Evolutionary conservation across 306 rosid species (phyloP).

Genomic region (Canavalia gladiata): DNA sequence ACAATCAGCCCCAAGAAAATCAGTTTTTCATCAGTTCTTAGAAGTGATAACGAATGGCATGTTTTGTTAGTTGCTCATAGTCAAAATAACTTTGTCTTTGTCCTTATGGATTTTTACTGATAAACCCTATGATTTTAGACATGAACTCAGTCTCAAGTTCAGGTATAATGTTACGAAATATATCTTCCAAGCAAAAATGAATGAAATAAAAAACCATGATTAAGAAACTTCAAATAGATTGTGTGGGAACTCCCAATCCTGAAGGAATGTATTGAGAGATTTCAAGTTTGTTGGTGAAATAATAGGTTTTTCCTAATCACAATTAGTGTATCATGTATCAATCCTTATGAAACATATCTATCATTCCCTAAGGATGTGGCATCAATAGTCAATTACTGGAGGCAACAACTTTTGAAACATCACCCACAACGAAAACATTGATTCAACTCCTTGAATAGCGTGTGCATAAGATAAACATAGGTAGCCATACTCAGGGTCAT

Average conservation of each 20-base stretch:
- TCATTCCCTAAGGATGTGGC: conserved; percentile 1
- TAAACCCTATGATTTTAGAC: not conserved
- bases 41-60: not conserved
- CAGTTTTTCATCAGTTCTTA: not conserved
- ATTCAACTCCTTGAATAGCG: conserved; percentile 13
- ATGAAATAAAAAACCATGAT: not conserved
- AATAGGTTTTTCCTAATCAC: conserved; percentile 36
- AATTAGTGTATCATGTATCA: conserved; percentile 7
- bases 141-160: conserved; percentile 12
- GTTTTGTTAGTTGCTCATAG: not conserved
- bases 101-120: not conserved
- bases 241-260: conserved; percentile 2
- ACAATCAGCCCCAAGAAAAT: not conserved
- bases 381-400: not conserved
- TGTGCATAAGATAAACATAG: conserved; percentile 14
- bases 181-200: not conserved
- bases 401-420: conserved; percentile 28
- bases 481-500: not conserved
- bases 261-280: not conserved
- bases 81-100: not conserved
- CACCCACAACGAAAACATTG: not conserved
- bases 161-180: not conserved
- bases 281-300: conserved; percentile 27
- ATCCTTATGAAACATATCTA: conserved; percentile 13
- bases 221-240: conserved; percentile 14